Evolutionary conservation across 352 stramenopile species (phyloP).

Genomic region (Phytophthora capsici): DNA sequence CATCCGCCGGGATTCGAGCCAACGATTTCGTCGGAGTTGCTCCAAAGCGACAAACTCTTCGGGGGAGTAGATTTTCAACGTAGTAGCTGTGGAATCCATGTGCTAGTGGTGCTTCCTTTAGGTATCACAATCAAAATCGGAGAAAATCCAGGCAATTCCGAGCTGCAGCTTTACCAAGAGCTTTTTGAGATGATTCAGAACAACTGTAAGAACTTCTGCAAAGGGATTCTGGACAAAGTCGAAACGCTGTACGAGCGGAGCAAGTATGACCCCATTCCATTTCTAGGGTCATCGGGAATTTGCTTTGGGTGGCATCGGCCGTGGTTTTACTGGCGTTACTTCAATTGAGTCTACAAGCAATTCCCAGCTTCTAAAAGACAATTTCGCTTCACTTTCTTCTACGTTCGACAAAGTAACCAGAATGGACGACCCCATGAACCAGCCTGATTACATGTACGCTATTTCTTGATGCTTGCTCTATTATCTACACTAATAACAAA

Average conservation of each 20-base stretch:
- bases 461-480: background rate
- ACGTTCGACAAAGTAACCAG: background rate
- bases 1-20: too few species aligned
- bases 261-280: background rate
- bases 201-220: background rate
- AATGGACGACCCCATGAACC: background rate
- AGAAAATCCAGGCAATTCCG: background rate
- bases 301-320: constrained; percentile 1
- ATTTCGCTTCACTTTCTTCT: background rate
- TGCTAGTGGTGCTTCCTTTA: background rate
- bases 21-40: too few species aligned
- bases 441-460: background rate
- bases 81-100: background rate
- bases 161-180: background rate
- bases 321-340: constrained; percentile 12
- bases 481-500: background rate
- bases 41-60: too few species aligned
- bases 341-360: background rate
- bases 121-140: background rate
- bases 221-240: constrained; percentile 4
- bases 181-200: background rate
- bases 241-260: background rate
- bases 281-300: constrained; percentile 18
- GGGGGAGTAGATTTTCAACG: too few species aligned
- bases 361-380: background rate